A percentile compares a stretch with the other conserved stretches of the same genome.
Evolutionary conservation across 495 filamentous ascomycete species (phyloP).

Genomic region (Talaromyces ruber): DNA sequence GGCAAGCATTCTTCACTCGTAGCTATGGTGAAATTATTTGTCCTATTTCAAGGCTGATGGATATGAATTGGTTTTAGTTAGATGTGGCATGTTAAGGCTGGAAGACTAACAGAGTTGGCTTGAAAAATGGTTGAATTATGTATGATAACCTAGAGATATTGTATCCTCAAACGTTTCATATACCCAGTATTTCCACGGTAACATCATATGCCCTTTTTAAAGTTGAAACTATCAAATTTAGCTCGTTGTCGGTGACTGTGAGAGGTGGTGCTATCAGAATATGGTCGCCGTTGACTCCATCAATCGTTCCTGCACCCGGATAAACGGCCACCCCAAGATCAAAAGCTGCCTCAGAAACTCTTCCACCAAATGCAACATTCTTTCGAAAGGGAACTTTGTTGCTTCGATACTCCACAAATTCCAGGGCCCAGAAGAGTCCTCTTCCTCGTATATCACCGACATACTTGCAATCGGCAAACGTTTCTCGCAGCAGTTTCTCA

Average conservation of each 20-base stretch:
- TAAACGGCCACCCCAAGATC: slow-evolving; percentile 54
- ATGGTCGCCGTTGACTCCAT: slow-evolving; percentile 66
- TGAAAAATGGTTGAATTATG: background rate
- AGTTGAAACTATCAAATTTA: slow-evolving; percentile 23
- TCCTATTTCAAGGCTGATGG: background rate
- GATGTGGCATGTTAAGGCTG: no score
- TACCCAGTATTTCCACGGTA: background rate
- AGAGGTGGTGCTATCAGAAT: slow-evolving; percentile 71
- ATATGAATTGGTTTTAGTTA: background rate
- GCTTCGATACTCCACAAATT: slow-evolving; percentile 45
- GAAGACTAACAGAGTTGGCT: background rate
- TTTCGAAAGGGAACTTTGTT: slow-evolving; percentile 37
- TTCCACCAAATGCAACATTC: slow-evolving; percentile 13
- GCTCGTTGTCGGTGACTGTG: slow-evolving; percentile 49
- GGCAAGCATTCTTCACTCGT: background rate
- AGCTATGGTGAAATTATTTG: background rate
- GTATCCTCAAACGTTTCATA: background rate
- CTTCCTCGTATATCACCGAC: slow-evolving; percentile 59
- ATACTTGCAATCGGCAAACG: slow-evolving; percentile 38
- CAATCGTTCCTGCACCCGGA: slow-evolving; percentile 56
- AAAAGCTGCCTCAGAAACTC: slow-evolving; percentile 37
- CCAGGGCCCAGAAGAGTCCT: slow-evolving; percentile 56
- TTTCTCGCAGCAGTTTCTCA: slow-evolving; percentile 28
- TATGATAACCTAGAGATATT: background rate
- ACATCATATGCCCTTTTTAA: background rate